These are phyloP conservation scores for Colletotrichum lentis DNA, from an alignment of 2,329 filamentous ascomycete genomes.

Conservation along the genomic window DNA sequence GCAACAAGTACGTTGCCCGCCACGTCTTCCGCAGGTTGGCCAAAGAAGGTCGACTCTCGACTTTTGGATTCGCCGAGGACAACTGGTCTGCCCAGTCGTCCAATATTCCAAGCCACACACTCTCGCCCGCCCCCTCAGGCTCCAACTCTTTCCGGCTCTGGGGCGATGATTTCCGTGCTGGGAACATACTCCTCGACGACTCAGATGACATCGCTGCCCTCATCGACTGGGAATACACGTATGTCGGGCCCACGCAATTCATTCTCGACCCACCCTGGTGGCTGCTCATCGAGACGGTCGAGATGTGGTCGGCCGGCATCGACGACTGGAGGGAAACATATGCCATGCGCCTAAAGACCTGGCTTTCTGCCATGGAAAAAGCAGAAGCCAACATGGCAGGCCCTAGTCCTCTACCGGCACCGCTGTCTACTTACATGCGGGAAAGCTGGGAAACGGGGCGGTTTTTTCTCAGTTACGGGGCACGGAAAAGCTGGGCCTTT, in stretches of 20 bases:
- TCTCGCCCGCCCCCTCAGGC: neutral
- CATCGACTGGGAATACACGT: conserved; percentile 33
- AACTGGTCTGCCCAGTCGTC: conserved; percentile 10
- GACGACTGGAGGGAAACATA: conserved; percentile 46
- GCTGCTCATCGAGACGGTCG: conserved; percentile 47
- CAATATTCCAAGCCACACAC: neutral
- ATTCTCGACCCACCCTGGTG: conserved; percentile 50
- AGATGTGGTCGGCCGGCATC: conserved; percentile 46
- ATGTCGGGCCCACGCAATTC: conserved; percentile 39
- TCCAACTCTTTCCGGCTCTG: conserved; percentile 42
- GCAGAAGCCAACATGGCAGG: conserved; percentile 41
- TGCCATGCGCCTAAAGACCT: conserved; percentile 46
- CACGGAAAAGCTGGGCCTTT: conserved; percentile 50
- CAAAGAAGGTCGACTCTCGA: conserved; percentile 4
- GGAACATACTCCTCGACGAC: conserved; percentile 45
- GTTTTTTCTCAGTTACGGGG: conserved; percentile 49
- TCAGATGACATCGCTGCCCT: conserved; percentile 45
- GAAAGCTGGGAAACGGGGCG: conserved; percentile 48
- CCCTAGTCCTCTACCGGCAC: no score
- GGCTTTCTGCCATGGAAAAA: conserved; percentile 45
- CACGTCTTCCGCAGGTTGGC: conserved; percentile 25
- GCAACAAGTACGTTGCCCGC: conserved; percentile 47
- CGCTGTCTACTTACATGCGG: conserved; percentile 48
- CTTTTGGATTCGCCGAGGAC: conserved; percentile 21
- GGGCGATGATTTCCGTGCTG: conserved; percentile 46